Evolutionary conservation across 257 asterid genomes (phyloP), one percentile per base, ranked within the genome.

Genomic region (Solanum pennellii): DNA sequence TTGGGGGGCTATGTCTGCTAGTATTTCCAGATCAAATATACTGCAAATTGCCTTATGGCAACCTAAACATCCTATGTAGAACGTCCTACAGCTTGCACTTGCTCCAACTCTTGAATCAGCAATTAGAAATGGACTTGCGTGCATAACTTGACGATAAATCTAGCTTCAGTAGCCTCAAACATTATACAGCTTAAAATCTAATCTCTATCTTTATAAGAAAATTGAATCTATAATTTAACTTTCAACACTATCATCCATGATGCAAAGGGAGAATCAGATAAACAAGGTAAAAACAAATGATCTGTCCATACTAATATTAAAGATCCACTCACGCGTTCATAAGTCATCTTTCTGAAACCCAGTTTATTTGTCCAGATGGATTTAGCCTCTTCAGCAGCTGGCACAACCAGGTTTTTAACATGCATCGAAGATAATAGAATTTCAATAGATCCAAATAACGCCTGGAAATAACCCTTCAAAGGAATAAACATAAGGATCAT

Each of bases 321-420:
- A 87, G 86, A 42, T 71, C 39, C 60, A 91, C 99, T 90, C 88
- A 97, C 99, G 89, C 95, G 93, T 77, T 93, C 99, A 65, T 92
- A 89, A 90, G 91, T 94, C 86, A 94, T 95, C 93, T 92, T 97
- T 87, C 91, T 93, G 92, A 97, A 97, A 86, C 99, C 99, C 33
- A 97, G 91, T 92, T 94, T 97, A 88, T 94, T 96, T 12, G 94
- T 92, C 99, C 99, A 97, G 93, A 97, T 97, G 83, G 98, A 94
- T 89, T 96, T 97, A 83, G 99, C 99, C 91, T 96, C 98, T 93
- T 92, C 98, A 49, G 99, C 98, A 90, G 99, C 98, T 83, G 99
- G 99, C 74, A 96, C 94, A 82, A 96, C 99, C 87, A 97, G 92
- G 90, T 87, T 93, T 86, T 93, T 93, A 87, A 97, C 99, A 60